Conservation (phyloP, 805 yeast genomes). For the Hanseniaspora opuntiae region DNA sequence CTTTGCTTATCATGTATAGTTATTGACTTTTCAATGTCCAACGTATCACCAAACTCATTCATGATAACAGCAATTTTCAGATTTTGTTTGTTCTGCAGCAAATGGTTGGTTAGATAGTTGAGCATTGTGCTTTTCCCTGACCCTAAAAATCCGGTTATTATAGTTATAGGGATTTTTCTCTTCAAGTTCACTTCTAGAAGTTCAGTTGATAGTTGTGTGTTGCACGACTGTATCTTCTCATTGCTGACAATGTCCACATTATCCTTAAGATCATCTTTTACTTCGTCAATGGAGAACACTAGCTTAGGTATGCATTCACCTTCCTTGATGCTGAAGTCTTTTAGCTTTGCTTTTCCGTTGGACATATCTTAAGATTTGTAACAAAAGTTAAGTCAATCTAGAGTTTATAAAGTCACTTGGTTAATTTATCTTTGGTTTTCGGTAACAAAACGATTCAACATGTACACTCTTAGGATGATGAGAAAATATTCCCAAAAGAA, state of each 20-base stretch:
- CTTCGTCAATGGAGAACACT: conserved; percentile 21
- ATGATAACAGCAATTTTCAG: conserved; percentile 75
- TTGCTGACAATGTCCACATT: conserved; percentile 21
- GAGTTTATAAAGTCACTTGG: background rate
- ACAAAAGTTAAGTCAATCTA: too few species aligned
- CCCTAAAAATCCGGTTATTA: conserved; percentile 88
- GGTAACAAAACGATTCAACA: too few species aligned
- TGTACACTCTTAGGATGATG: too few species aligned
- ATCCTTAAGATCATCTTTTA: conserved; percentile 18
- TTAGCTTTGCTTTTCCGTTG: conserved; percentile 13
- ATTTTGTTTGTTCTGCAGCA: conserved; percentile 21
- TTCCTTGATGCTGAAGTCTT: conserved; percentile 21
- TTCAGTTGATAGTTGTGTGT: conserved; percentile 17
- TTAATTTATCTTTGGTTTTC: too few species aligned
- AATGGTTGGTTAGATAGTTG: conserved; percentile 52
- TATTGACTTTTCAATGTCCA: conserved; percentile 76
- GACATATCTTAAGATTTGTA: too few species aligned
- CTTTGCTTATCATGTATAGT: conserved; percentile 41
- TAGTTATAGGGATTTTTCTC: conserved; percentile 73
- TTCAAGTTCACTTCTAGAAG: background rate
- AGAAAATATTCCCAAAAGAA: too few species aligned
- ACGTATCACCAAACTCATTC: conserved; percentile 84
- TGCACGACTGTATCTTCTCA: conserved; percentile 22
- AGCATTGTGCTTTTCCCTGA: conserved; percentile 85
- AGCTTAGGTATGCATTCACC: conserved; percentile 25